Conservation (phyloP, 306 rosid genomes). For the Lathyrus oleraceus region DNA sequence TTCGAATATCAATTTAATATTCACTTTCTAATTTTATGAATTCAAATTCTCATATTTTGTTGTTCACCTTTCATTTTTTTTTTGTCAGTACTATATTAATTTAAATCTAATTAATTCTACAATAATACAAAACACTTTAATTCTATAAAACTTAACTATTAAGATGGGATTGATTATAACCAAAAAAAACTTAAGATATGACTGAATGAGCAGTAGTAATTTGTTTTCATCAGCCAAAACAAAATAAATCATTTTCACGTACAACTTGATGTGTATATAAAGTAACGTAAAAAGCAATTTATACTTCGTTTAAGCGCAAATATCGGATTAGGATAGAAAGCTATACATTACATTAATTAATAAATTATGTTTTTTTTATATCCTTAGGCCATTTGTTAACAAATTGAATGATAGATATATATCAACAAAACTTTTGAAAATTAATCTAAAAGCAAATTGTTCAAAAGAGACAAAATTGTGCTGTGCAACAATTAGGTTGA, state of each 20-base stretch:
- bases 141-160: background rate
- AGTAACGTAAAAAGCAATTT: conserved; percentile 30
- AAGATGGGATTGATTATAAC: background rate
- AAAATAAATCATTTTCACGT: background rate
- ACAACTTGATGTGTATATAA: conserved; percentile 1
- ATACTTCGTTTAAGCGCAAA: conserved; percentile 9
- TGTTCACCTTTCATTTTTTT: background rate
- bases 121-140: background rate
- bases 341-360: background rate
- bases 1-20: too few species aligned
- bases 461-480: conserved; percentile 38
- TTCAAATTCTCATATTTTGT: background rate
- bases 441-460: background rate
- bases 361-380: too few species aligned
- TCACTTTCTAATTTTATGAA: background rate
- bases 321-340: conserved; percentile 28
- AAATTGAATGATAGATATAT: too few species aligned
- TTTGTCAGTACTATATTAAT: background rate
- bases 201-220: background rate
- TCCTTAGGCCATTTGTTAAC: too few species aligned
- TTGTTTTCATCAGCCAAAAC: background rate
- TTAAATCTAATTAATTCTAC: background rate
- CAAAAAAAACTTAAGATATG: background rate
- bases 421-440: too few species aligned
- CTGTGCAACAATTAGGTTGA: conserved; percentile 34